Percentiles rank a stretch among this genome's conserved stretches.
phyloP scores from a whole-genome alignment of 257 asterid genomes.

The Solanum sejunctum region DNA sequence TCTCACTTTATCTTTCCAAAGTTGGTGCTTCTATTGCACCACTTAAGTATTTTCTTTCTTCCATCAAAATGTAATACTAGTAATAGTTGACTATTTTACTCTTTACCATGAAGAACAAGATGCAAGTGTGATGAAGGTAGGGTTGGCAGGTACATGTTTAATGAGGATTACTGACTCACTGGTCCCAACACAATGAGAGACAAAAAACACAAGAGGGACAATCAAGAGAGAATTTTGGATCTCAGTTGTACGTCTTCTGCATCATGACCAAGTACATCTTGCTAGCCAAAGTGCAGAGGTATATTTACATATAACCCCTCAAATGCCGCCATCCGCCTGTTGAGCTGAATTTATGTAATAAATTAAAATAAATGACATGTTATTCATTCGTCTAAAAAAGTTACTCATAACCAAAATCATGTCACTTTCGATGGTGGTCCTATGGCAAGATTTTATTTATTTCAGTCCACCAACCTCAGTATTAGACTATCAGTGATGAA shows the following conservation, averaged over 20 bases:
- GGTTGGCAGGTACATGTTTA: background rate
- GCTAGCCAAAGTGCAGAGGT: background rate
- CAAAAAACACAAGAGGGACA: background rate
- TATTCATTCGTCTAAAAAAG: too few relatives aligned
- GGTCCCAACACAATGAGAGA: background rate
- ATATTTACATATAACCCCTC: background rate
- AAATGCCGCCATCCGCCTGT: background rate
- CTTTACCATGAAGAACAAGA: background rate
- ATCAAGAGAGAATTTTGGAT: background rate
- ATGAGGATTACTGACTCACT: background rate
- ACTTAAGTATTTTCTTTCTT: background rate
- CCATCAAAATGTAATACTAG: background rate
- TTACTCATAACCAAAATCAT: background rate
- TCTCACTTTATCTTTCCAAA: background rate
- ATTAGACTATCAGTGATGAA: background rate
- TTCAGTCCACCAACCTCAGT: background rate
- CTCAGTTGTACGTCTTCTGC: background rate
- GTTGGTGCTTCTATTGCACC: background rate
- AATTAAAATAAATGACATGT: too few relatives aligned
- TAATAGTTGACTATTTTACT: background rate
- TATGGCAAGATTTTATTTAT: background rate
- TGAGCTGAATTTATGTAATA: background rate
- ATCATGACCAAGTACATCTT: background rate
- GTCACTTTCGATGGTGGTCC: background rate
- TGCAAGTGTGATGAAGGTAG: background rate